These are phyloP conservation scores for Candida hispaniensis DNA, from an alignment of 805 yeast species.

Conservation along the genomic window DNA sequence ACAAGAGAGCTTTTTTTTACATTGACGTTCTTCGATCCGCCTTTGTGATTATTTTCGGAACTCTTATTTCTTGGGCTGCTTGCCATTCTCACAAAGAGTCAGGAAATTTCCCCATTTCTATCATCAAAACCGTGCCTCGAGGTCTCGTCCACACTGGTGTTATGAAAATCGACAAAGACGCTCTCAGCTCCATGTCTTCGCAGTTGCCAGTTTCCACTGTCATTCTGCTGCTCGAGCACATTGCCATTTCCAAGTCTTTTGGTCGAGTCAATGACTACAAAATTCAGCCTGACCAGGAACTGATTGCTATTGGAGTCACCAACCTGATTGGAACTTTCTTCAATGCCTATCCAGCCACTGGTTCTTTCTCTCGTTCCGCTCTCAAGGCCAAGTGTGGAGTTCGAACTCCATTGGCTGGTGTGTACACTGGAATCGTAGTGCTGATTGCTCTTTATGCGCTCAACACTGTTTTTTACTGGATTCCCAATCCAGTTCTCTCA, in stretches of 20 bases:
- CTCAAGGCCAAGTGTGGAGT: constrained; percentile 92
- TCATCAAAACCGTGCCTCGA: constrained; percentile 70
- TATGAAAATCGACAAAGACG: constrained; percentile 50
- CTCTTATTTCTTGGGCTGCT: constrained; percentile 72
- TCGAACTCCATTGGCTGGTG: constrained; percentile 85
- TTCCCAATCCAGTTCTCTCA: constrained; percentile 78
- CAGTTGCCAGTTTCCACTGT: constrained; percentile 82
- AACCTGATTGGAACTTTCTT: constrained; percentile 86
- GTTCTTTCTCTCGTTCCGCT: constrained; percentile 91
- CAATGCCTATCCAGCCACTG: constrained; percentile 91
- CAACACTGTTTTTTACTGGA: constrained; percentile 74
- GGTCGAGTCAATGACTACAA: constrained; percentile 88
- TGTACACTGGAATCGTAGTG: constrained; percentile 82
- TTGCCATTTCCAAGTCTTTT: constrained; percentile 86
- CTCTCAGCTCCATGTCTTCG: constrained; percentile 50
- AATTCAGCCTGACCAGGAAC: constrained; percentile 85
- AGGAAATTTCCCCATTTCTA: constrained; percentile 40
- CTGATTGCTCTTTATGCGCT: constrained; percentile 74
- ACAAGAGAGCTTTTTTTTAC: constrained; percentile 53
- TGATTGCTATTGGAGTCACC: constrained; percentile 86
- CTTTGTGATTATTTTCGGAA: constrained; percentile 66
- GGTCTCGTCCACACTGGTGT: constrained; percentile 73
- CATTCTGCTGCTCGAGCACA: constrained; percentile 78
- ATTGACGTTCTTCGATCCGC: constrained; percentile 70
- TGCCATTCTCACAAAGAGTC: constrained; percentile 40